Evolutionary conservation across 352 stramenopile species (phyloP), one percentile per base, ranked within the genome.

Genomic region (Globisporangium splendens): DNA sequence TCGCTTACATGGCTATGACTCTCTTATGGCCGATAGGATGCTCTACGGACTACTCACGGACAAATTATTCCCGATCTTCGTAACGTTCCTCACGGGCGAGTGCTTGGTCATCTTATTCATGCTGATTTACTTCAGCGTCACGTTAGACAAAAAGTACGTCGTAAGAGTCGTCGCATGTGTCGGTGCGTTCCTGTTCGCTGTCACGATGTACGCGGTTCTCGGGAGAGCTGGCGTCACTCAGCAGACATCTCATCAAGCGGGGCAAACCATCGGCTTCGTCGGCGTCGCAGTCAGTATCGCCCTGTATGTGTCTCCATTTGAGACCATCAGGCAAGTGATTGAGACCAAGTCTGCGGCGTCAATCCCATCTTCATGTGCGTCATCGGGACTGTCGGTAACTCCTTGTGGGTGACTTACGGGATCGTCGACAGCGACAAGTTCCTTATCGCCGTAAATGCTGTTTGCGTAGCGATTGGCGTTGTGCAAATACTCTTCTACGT

Each of bases 401-500:
- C 52, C 1, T 60, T 88, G 31, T 88, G 80, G 75, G 54, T 81
- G 51, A 33, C 75, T 48, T 83, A 80, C 54, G 75, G 73, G 7
- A 57, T 77, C 18, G 31, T 86, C 12, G 66, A 77, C 50, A 35
- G 73, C 28, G 73, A 88, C 28, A 35, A 69, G 11, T 69, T 87
- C 21, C 62, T 90, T 2, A 43, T 85, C 28, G 63, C 72, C 8
- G 75, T 74, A 8, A 82, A 72, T 14, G 49, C 67, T 11, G 59
- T 73, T 8, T 73, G 70, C 42, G 28, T 79, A 35, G 46, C 59
- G 33, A 55, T 87, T n/a, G 75, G 62, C 0, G 50, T 55, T 7
- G 39, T 79, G 12, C 77, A 88, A 41, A 51, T 86, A 15, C 61
- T 66, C n/a, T 55, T 90, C 22, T 87, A 75, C 52, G 63, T 69